Conservation (phyloP, 331 rosid species). For the Pyrus hybrid region DNA sequence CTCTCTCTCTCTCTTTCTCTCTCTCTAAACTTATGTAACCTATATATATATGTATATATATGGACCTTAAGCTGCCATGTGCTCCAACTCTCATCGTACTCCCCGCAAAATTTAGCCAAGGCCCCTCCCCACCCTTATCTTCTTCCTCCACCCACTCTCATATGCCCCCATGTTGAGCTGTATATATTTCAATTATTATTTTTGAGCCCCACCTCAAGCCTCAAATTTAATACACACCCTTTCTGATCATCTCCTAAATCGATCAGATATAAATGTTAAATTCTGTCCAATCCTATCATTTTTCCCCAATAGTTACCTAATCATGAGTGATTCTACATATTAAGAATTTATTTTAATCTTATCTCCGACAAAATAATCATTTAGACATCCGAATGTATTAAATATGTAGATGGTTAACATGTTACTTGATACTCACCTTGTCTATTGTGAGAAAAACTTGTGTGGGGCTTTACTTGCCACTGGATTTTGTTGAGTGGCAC, state of each 20-base stretch:
- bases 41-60: not conserved
- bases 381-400: too few species aligned
- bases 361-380: too few species aligned
- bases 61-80: constrained; percentile 3
- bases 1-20: not conserved
- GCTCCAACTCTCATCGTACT: constrained; percentile 1
- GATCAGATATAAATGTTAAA: not conserved
- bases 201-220: not conserved
- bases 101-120: not conserved
- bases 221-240: not conserved
- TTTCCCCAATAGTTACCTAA: too few species aligned
- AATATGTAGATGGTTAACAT: too few species aligned
- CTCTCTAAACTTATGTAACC: not conserved
- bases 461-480: too few species aligned
- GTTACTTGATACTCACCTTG: too few species aligned
- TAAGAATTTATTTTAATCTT: too few species aligned
- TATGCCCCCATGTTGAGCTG: constrained; percentile 1
- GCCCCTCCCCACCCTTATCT: not conserved
- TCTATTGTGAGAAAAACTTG: too few species aligned
- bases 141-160: not conserved
- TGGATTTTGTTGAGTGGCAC: too few species aligned
- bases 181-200: not conserved
- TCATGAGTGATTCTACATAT: too few species aligned
- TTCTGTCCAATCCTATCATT: too few species aligned
- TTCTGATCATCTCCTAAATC: not conserved